These are phyloP conservation scores for Wallemia hederae DNA, from an alignment of 1,284 basidiomycete genomes.

Conservation along the genomic window DNA sequence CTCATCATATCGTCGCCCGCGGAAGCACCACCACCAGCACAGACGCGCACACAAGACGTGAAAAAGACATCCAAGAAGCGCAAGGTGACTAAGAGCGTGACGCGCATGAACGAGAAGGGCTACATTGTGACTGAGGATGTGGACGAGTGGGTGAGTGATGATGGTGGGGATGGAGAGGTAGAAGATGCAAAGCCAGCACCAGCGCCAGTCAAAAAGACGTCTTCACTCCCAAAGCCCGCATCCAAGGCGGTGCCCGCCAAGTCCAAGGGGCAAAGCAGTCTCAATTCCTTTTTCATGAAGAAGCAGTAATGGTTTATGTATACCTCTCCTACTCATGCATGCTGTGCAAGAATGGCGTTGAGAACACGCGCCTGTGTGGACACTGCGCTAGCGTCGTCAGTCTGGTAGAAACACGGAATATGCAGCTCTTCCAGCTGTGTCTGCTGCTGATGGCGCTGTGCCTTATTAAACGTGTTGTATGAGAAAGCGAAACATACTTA, in stretches of 20 bases:
- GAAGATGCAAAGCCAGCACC: neutral
- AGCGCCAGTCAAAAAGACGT: neutral
- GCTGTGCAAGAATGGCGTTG: neutral
- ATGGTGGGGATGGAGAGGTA: neutral
- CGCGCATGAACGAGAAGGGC: neutral
- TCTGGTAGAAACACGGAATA: neutral
- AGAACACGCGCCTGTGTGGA: neutral
- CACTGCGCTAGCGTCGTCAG: neutral
- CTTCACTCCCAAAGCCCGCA: neutral
- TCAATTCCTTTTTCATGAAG: neutral
- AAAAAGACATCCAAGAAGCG: neutral
- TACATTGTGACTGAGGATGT: neutral
- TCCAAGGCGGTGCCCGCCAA: too few relatives aligned
- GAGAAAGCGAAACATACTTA: neutral
- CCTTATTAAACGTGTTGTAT: neutral
- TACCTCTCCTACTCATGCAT: too few relatives aligned
- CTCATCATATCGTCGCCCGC: neutral
- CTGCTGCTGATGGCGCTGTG: neutral
- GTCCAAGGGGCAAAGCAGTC: neutral
- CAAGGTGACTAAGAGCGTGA: neutral
- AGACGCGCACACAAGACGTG: neutral
- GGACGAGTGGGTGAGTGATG: neutral
- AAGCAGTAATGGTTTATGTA: neutral
- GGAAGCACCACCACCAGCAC: neutral
- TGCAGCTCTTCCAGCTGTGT: neutral